Evolutionary conservation across 192 early-diverging fungal genomes (phyloP), one percentile per base, ranked within the genome.

Genomic region (Umbelopsis vinacea): DNA sequence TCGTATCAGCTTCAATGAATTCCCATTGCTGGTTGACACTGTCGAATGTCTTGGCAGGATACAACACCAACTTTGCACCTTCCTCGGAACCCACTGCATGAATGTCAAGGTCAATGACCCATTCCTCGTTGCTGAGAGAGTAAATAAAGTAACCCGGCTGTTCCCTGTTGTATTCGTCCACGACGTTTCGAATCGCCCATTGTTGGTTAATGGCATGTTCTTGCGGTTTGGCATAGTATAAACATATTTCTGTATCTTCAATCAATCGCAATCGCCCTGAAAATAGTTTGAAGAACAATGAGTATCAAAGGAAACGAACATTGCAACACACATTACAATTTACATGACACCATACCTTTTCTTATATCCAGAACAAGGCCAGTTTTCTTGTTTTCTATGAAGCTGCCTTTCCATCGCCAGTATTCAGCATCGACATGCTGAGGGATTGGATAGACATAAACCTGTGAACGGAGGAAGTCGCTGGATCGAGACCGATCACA

Each of bases 241-340:
- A 23, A 19, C 74, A 75, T 26, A 80, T 69, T 52, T 80, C 78
- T 17, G 78, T 80, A 29, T 80, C 78, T 67, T 79, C 71, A n/a
- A 79, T 79, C 35, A 79, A 52, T 40, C 78, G 66, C 11, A 79
- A 53, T 21, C 78, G 78, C 22, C 78, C 78, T 78, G 67, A 8
- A 66, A 43, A 43, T 1, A 11, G 40, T 43, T 29, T 3, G n/a
- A 43, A 43, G 11, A 43, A 43, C 40, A 43, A 7, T 11, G 3
- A 12, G 40, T 10, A 53, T 24, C 37, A 68, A 72, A 6, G 15
- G 12, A 22, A 33, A 55, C 17, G 19, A 11, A 66, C 23, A 3
- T 1, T 35, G 11, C 47, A 8, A 74, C 46, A 1, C 26, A 45
- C n/a, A n/a, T n/a, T 46, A 29, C n/a, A 26, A 19, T 12, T 6